These are phyloP conservation scores for Ceratobasidium sp. DNA, from an alignment of 1,284 basidiomycete genomes.

Conservation along the genomic window DNA sequence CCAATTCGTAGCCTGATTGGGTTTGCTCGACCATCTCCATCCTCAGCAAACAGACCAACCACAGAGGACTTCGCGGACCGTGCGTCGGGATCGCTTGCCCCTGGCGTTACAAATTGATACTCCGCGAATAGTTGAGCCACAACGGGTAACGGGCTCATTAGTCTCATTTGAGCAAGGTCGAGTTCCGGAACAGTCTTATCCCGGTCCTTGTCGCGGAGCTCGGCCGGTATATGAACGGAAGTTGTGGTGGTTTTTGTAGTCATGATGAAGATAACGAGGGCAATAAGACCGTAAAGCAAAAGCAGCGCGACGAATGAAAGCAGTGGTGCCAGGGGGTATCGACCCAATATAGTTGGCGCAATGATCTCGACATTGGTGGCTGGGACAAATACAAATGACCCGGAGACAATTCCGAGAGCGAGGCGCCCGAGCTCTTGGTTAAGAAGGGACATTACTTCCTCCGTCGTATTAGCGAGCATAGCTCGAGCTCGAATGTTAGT, in stretches of 20 bases:
- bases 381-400: not conserved
- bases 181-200: not conserved
- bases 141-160: not conserved
- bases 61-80: not conserved
- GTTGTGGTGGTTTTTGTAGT: not conserved
- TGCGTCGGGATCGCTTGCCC: not conserved
- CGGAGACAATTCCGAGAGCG: not conserved
- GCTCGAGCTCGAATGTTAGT: constrained; percentile 9
- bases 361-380: not conserved
- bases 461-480: not conserved
- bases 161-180: not conserved
- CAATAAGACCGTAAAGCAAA: not conserved
- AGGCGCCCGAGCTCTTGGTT: constrained; percentile 24
- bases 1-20: not conserved
- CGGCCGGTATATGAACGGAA: not conserved
- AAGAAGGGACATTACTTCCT: constrained; percentile 3
- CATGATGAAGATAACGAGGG: not conserved
- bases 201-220: not conserved
- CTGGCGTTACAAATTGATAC: not conserved
- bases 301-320: constrained; percentile 17
- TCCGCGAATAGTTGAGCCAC: constrained; percentile 1
- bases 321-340: constrained; percentile 7
- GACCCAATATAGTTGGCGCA: not conserved
- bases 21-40: not conserved
- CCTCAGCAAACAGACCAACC: not conserved